Conservation (phyloP, 148 eudicot species). For the Drosera capensis region DNA sequence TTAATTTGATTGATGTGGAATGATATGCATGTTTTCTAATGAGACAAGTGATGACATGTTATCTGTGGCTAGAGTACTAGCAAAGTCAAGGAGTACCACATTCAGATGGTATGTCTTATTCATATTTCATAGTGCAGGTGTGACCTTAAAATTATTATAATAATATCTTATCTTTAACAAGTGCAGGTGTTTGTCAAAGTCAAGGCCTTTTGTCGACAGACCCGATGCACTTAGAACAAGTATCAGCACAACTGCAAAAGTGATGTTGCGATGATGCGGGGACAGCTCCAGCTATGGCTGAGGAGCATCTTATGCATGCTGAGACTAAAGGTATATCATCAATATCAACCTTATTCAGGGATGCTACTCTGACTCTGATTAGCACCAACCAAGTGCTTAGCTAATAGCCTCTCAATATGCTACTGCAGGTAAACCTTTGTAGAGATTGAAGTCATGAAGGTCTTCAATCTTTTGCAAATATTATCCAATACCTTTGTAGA, state of each 20-base stretch:
- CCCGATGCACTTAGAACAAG: conserved; percentile 58
- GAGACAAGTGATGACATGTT: neutral
- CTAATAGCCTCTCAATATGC: too few relatives aligned
- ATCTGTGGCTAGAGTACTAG: too few relatives aligned
- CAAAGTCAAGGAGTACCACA: neutral
- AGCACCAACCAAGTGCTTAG: conserved; percentile 3
- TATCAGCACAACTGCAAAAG: conserved; percentile 84
- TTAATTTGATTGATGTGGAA: neutral
- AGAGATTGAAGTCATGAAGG: conserved; percentile 92
- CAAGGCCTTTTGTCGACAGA: conserved; percentile 40
- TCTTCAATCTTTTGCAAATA: conserved; percentile 74
- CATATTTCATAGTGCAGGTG: neutral
- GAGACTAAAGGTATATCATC: conserved; percentile 62
- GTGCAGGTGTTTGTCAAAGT: conserved; percentile 63
- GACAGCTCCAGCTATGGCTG: conserved; percentile 96
- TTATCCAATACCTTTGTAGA: conserved; percentile 55
- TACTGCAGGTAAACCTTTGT: conserved; percentile 69
- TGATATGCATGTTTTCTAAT: neutral
- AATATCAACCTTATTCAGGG: neutral
- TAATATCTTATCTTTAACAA: neutral
- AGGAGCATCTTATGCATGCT: conserved; percentile 89
- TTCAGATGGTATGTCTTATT: neutral
- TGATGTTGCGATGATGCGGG: conserved; percentile 76
- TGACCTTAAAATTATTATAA: too few relatives aligned
- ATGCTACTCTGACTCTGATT: conserved; percentile 1